Evolutionary conservation across 2,329 filamentous ascomycete genomes (phyloP).

Genomic region (Aspergillus thermomutatus): DNA sequence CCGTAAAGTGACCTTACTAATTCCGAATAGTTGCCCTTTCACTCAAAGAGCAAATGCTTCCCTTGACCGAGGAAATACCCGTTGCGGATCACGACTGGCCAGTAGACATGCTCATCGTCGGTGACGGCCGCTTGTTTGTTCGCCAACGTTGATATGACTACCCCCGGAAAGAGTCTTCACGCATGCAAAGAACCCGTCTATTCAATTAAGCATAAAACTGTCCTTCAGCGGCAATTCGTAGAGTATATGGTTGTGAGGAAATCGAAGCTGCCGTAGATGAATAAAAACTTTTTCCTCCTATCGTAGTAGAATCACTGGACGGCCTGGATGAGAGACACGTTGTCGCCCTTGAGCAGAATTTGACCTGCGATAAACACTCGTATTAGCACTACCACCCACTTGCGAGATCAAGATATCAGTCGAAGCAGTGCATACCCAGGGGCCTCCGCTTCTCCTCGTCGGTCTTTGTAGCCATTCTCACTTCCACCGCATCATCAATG

Average conservation of each 20-base stretch:
- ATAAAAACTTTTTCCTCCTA: neutral
- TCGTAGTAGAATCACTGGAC: slow-evolving; percentile 29
- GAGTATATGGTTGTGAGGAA: slow-evolving; percentile 12
- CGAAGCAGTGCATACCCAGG: slow-evolving; percentile 60
- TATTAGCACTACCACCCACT: neutral
- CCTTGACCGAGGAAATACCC: slow-evolving; percentile 63
- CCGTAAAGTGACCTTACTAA: slow-evolving; percentile 18
- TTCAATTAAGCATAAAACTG: slow-evolving; percentile 15
- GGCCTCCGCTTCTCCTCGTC: slow-evolving; percentile 74
- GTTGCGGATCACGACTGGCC: slow-evolving; percentile 73
- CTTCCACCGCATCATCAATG: slow-evolving; percentile 90
- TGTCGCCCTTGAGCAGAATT: slow-evolving; percentile 84
- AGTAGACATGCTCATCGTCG: slow-evolving; percentile 73
- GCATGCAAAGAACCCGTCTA: slow-evolving; percentile 17
- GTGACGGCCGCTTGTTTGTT: slow-evolving; percentile 59
- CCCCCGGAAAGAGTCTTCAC: slow-evolving; percentile 15
- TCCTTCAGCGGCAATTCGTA: slow-evolving; percentile 17
- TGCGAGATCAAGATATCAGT: slow-evolving; percentile 8
- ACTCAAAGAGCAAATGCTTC: slow-evolving; percentile 79
- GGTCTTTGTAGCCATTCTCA: slow-evolving; percentile 77
- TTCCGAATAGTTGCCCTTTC: slow-evolving; percentile 67
- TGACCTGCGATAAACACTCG: slow-evolving; percentile 55
- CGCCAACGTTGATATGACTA: slow-evolving; percentile 23
- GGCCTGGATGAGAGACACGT: slow-evolving; percentile 74
- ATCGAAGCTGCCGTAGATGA: slow-evolving; percentile 7